Evolutionary conservation across 1,139 yeast species (phyloP).

Genomic region (Taphrina populina): DNA sequence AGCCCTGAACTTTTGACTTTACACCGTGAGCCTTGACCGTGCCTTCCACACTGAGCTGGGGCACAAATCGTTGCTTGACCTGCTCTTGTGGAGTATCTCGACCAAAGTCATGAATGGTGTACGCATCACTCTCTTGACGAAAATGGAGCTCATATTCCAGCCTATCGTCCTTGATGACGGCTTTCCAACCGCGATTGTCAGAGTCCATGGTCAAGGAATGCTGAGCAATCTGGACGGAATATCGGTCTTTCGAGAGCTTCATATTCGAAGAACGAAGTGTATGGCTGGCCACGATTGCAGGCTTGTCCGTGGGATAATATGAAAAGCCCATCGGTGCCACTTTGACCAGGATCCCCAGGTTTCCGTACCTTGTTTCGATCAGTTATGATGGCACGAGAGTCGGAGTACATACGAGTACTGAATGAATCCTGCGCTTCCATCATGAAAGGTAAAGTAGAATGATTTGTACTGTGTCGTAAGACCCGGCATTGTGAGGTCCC

Average conservation of each 20-base stretch:
- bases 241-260: conserved; percentile 19
- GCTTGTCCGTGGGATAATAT: conserved; percentile 5
- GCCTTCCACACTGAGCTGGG: conserved; percentile 5
- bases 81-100: not conserved
- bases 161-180: conserved; percentile 13
- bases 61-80: conserved; percentile 10
- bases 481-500: conserved; percentile 28
- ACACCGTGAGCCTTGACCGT: conserved; percentile 19
- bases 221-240: conserved; percentile 3
- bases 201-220: conserved; percentile 23
- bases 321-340: conserved; percentile 30
- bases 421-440: conserved; percentile 32
- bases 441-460: conserved; percentile 34
- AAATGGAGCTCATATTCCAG: conserved; percentile 9
- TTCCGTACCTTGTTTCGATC: conserved; percentile 27
- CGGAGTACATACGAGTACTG: conserved; percentile 16
- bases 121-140: conserved; percentile 13
- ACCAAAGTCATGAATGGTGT: conserved; percentile 13
- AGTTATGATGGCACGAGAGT: too few species aligned
- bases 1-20: conserved; percentile 5
- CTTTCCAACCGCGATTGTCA: conserved; percentile 23
- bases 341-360: conserved; percentile 33
- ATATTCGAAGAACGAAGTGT: conserved; percentile 25
- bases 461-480: conserved; percentile 36
- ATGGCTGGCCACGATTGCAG: conserved; percentile 24